Evolutionary conservation across 1,284 basidiomycete species (phyloP), one percentile per base, ranked within the genome.

Genomic region (Sporisorium reilianum): DNA sequence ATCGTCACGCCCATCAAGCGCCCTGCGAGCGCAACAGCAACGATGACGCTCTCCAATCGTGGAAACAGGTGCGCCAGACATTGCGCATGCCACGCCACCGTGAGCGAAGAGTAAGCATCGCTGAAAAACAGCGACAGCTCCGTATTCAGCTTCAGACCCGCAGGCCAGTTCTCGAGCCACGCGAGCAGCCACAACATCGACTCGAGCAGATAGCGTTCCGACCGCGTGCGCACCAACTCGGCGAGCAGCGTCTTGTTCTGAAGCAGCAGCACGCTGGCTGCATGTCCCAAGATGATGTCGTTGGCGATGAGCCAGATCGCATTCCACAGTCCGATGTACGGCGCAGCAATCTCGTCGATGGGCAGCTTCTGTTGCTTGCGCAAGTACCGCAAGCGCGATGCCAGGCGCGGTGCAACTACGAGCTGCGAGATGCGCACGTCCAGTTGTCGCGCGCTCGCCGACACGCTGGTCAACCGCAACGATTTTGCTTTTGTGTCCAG

Each of bases 101-200:
- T 62, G n/a, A 79, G 54, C 25, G 88, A 88, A 1, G 90, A 87
- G 60, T 95, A 91, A 0, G 89, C 87, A 63, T 90, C 88, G 34
- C 91, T 90, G 78, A 94, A 92, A 80, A 96, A 93, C 20, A 88
- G 87, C 75, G 93, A 93, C 18, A 98, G 88, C 75, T 97, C 93
- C 0, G 93, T 94, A 83, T 99, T 99, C 64, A 99, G 90, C 86
- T 99, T 99, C 45, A 99, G 86, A 1, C 97, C 96, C 0, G 92
- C 93, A 0, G 96, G 96, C 95, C 97, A 99, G 62, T 91, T 90
- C 82, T 96, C 92, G 5, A 99, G 88, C 95, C 95, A 98, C 1
- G 88, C 77, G 1, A 97, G 87, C 14, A 61, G 59, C 61, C 49
- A 63, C 26, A 67, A 49, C 34, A 72, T 53, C n/a, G 41, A 38